Base-by-base conservation (phyloP, 768 basidiomycete species). In the Leccinum pellstonianum region DNA sequence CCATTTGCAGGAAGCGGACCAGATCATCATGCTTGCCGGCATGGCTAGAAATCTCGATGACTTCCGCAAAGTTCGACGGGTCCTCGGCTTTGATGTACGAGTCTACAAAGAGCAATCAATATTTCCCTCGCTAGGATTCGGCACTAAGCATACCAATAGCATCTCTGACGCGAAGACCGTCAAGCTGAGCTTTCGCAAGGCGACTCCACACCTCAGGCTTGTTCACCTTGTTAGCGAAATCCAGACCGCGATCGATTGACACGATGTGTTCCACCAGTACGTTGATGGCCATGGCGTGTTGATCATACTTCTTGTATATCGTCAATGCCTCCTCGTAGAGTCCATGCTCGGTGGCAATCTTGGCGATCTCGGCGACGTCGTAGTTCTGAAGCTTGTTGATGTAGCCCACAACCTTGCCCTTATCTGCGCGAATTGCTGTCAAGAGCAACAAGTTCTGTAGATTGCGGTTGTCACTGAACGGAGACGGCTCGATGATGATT, bases 31-130 rank as follows among this genome's bases (percentile, higher is more conserved):
- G 87, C 73, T 92, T 91, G 66, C 90, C 97, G 2, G 97, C 97
- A 62, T 87, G 93, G 69, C 86, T 90, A 59, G 95, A 87, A 61
- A 98, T 98, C 75, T 99, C 97, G 65, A 95, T 93, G 68, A 98
- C 93, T 73, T 98, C 96, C 11, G 82, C 81, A 65, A 91, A 98
- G 80, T 98, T 98, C 47, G 88, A 84, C 4, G 96, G 88, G 72
- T 98, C 96, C 68, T 92, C 89, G 14, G 96, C 94, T 80, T 95
- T 95, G 85, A 96, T 95, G 75, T 98, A 98, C 27, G 96, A 98
- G 70, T 98, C 94, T 91, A 64, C 3, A 23, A 55, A 33, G 43
- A 41, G 61, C 11, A 29, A 33, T 65, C n/a, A 63, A 48, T 10
- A 52, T 33, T 21, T 23, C 17, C 48, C 15, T n/a, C 33, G 7